Percentiles rank a stretch among this genome's conserved stretches.
These are phyloP conservation scores for Boeremia exigua DNA, from an alignment of 2,329 filamentous ascomycete species.

Conservation along the genomic window DNA sequence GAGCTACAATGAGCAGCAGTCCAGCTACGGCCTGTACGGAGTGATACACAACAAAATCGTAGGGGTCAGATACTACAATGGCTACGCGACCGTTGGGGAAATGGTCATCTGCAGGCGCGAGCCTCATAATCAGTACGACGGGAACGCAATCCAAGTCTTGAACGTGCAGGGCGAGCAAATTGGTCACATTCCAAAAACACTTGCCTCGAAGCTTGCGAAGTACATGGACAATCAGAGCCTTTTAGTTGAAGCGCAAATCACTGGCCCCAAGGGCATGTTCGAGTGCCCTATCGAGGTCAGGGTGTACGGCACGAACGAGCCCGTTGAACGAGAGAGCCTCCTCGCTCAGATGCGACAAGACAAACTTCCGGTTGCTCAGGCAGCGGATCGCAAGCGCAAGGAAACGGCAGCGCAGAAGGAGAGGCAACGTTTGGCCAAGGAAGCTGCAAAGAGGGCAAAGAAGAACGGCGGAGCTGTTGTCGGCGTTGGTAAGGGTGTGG, in stretches of 20 bases:
- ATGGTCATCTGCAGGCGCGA: constrained; percentile 60
- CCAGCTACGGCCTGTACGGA: constrained; percentile 40
- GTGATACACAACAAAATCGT: constrained; percentile 62
- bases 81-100: constrained; percentile 45
- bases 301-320: constrained; percentile 71
- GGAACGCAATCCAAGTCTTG: constrained; percentile 77
- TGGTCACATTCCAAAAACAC: constrained; percentile 73
- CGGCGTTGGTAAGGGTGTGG: constrained; percentile 35
- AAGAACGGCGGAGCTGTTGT: constrained; percentile 44
- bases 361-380: constrained; percentile 59
- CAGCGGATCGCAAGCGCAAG: constrained; percentile 55
- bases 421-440: constrained; percentile 55
- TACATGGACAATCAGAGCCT: constrained; percentile 66
- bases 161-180: constrained; percentile 79
- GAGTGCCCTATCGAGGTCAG: constrained; percentile 76
- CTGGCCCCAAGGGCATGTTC: constrained; percentile 68
- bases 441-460: constrained; percentile 41
- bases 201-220: constrained; percentile 74
- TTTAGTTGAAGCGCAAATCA: constrained; percentile 71
- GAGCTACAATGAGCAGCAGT: constrained; percentile 30
- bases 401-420: constrained; percentile 64
- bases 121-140: constrained; percentile 62
- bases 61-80: constrained; percentile 55
- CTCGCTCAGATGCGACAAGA: constrained; percentile 68
- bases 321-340: constrained; percentile 59